Evolutionary conservation across 2,329 filamentous ascomycete genomes (phyloP).

Genomic region (Colletotrichum shisoi): DNA sequence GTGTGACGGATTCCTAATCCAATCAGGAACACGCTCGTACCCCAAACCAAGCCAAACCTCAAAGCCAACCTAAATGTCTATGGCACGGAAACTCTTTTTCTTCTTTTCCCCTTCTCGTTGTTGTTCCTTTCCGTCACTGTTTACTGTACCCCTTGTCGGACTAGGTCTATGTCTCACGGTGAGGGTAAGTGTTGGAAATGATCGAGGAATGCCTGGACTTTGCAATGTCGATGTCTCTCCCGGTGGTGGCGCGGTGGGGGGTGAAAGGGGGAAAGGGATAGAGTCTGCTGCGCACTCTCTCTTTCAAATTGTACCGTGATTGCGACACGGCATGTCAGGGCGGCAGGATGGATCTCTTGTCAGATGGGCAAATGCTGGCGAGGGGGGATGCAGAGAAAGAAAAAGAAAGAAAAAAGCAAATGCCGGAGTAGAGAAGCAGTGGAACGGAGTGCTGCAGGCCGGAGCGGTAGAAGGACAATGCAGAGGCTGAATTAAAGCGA

Average conservation of each 20-base stretch:
- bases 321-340: slow-evolving; percentile 34
- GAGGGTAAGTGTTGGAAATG: slow-evolving; percentile 19
- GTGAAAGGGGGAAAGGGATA: slow-evolving; percentile 18
- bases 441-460: slow-evolving; percentile 30
- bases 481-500: slow-evolving; percentile 10
- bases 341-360: slow-evolving; percentile 21
- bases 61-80: slow-evolving; percentile 32
- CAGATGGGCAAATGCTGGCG: slow-evolving; percentile 24
- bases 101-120: background rate
- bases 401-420: slow-evolving; percentile 35
- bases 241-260: slow-evolving; percentile 1
- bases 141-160: background rate
- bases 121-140: background rate
- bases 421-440: slow-evolving; percentile 25
- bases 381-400: slow-evolving; percentile 29
- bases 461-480: slow-evolving; percentile 12
- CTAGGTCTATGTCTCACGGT: slow-evolving; percentile 17
- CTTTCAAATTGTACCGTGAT: slow-evolving; percentile 17
- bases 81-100: slow-evolving; percentile 30
- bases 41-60: slow-evolving; percentile 29
- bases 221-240: slow-evolving; percentile 19
- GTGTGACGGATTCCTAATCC: slow-evolving; percentile 19
- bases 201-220: slow-evolving; percentile 26
- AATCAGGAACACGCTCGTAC: slow-evolving; percentile 33
- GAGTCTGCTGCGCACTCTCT: background rate